Conservation (phyloP, 306 rosid genomes). For the Ziziphus jujuba region DNA sequence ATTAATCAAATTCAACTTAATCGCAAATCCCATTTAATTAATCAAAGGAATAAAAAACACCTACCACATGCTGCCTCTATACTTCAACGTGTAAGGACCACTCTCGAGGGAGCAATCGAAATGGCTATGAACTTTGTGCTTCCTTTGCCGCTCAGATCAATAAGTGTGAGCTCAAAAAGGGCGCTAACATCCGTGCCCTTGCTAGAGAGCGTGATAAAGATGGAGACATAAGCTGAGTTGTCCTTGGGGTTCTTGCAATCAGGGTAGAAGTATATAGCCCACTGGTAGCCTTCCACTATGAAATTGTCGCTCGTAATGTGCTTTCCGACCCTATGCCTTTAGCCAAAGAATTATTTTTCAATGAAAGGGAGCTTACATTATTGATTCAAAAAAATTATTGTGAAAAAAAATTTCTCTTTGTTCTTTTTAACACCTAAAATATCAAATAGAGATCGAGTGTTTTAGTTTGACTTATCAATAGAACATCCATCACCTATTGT, state of each 20-base stretch:
- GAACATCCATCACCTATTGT: too few species aligned
- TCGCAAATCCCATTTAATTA: not conserved
- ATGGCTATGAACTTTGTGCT: conserved; percentile 92
- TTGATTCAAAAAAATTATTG: too few species aligned
- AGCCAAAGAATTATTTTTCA: conserved; percentile 81
- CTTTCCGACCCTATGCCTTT: conserved; percentile 91
- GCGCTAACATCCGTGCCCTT: conserved; percentile 98
- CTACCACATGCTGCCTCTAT: conserved; percentile 96
- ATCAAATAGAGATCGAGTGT: too few species aligned
- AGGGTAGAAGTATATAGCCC: conserved; percentile 96
- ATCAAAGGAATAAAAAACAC: not conserved
- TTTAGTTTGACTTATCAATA: too few species aligned
- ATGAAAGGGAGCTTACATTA: too few species aligned
- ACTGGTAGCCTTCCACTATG: conserved; percentile 89
- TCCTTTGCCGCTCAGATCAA: conserved; percentile 83
- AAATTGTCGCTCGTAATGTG: conserved; percentile 93
- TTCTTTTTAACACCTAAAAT: too few species aligned
- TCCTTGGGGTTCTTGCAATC: conserved; percentile 95
- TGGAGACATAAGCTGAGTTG: conserved; percentile 88
- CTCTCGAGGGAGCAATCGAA: conserved; percentile 89
- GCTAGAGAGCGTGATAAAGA: conserved; percentile 86
- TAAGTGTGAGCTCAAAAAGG: conserved; percentile 78
- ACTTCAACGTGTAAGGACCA: conserved; percentile 94
- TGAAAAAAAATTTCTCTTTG: too few species aligned
- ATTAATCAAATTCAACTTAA: not conserved